Conservation (phyloP, 1,284 basidiomycete genomes). For the Agaricales sp. region DNA sequence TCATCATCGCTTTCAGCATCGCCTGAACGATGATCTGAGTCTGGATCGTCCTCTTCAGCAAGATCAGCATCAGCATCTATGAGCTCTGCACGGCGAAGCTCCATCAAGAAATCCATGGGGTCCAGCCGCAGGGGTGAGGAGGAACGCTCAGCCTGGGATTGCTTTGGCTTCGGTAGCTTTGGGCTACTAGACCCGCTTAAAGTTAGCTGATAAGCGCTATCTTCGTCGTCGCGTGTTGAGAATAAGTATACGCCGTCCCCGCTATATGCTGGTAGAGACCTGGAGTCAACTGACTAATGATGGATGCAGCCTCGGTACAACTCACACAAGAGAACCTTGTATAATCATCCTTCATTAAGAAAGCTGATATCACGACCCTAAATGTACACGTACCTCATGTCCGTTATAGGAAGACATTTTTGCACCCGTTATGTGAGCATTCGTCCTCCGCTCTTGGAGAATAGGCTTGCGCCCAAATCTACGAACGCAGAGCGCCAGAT, state of each 20-base stretch:
- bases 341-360: conserved; percentile 8
- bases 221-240: conserved; percentile 64
- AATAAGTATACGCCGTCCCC: conserved; percentile 75
- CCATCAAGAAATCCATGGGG: conserved; percentile 9
- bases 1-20: conserved; percentile 16
- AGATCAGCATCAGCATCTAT: conserved; percentile 17
- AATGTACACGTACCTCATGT: conserved; percentile 67
- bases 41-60: conserved; percentile 11
- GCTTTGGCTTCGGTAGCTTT: not conserved
- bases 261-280: conserved; percentile 49
- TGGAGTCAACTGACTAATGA: conserved; percentile 5
- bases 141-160: not conserved
- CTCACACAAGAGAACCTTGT: conserved; percentile 46
- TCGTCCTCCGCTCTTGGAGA: conserved; percentile 21
- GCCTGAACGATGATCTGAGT: conserved; percentile 5
- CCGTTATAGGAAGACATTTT: conserved; percentile 69
- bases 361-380: no score
- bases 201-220: not conserved
- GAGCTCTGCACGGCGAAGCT: conserved; percentile 13
- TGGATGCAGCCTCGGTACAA: not conserved
- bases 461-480: conserved; percentile 59
- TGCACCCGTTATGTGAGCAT: conserved; percentile 71
- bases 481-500: conserved; percentile 73
- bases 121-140: not conserved
- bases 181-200: not conserved